Evolutionary conservation across 768 basidiomycete species (phyloP).

Genomic region (Chalciporus piperatus): DNA sequence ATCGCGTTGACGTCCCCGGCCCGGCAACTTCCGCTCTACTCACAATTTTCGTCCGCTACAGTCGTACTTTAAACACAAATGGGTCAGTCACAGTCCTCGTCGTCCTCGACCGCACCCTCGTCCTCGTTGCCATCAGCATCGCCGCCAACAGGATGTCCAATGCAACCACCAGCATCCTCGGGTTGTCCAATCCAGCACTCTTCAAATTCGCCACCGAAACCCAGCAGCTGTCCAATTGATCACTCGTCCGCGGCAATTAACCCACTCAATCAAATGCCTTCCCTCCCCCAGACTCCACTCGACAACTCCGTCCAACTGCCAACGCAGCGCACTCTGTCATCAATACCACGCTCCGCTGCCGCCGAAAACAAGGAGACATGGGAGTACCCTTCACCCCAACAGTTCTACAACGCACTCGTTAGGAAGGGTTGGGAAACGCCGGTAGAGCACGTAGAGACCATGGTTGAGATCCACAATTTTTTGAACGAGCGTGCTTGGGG

Average conservation of each 20-base stretch:
- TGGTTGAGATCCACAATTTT: slow-evolving; percentile 99
- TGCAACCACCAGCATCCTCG: slow-evolving; percentile 9
- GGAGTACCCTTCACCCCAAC: slow-evolving; percentile 98
- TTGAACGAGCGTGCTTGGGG: slow-evolving; percentile 96
- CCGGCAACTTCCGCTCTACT: background rate
- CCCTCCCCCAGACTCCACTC: slow-evolving; percentile 63
- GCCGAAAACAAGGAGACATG: slow-evolving; percentile 43
- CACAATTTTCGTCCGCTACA: background rate
- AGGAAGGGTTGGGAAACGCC: slow-evolving; percentile 98
- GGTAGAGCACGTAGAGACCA: slow-evolving; percentile 91
- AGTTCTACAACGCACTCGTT: slow-evolving; percentile 96
- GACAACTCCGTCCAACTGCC: slow-evolving; percentile 63
- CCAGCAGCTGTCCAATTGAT: slow-evolving; percentile 59
- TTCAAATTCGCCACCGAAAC: slow-evolving; percentile 16
- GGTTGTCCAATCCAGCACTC: slow-evolving; percentile 45
- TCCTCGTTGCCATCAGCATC: background rate
- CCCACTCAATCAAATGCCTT: slow-evolving; percentile 83
- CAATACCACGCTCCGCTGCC: slow-evolving; percentile 71
- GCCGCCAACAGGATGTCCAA: slow-evolving; percentile 10
- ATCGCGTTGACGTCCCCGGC: background rate
- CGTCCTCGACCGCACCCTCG: background rate
- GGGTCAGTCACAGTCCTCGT: slow-evolving; percentile 14
- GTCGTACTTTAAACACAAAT: background rate
- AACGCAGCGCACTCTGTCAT: slow-evolving; percentile 70
- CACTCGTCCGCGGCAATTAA: slow-evolving; percentile 52